phyloP scores from a whole-genome alignment of 352 stramenopile species.

The Globisporangium yorkense region DNA sequence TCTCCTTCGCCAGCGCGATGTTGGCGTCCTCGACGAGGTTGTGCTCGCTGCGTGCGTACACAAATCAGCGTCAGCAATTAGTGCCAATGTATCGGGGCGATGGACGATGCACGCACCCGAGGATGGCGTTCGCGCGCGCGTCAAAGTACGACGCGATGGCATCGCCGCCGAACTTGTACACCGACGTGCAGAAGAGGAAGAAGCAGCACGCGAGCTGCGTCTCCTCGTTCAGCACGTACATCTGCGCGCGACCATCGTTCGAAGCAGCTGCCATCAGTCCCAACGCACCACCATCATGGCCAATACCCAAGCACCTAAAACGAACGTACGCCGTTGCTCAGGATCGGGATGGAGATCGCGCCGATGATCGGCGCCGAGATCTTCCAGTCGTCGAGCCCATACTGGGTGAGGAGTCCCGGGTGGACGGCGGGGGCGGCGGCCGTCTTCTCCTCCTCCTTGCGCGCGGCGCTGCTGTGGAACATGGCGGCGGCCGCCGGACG shows the following conservation, averaged over 20 bases:
- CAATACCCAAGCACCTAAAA: not conserved
- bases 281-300: not conserved
- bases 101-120: slow-evolving; percentile 35
- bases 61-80: not conserved
- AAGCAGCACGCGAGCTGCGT: slow-evolving; percentile 83
- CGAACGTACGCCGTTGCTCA: slow-evolving; percentile 74
- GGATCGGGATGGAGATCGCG: slow-evolving; percentile 62
- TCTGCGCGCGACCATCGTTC: slow-evolving; percentile 19
- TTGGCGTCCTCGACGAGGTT: slow-evolving; percentile 84
- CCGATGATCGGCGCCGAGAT: slow-evolving; percentile 70
- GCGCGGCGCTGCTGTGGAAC: slow-evolving; percentile 53
- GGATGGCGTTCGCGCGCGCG: slow-evolving; percentile 62
- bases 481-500: slow-evolving; percentile 15
- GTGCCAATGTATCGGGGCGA: no score
- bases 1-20: slow-evolving; percentile 78
- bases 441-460: slow-evolving; percentile 46
- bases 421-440: slow-evolving; percentile 29
- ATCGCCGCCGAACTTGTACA: slow-evolving; percentile 84
- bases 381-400: slow-evolving; percentile 80
- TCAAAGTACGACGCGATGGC: slow-evolving; percentile 86
- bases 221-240: slow-evolving; percentile 85
- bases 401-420: slow-evolving; percentile 53
- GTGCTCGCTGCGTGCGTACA: slow-evolving; percentile 39
- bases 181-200: slow-evolving; percentile 76
- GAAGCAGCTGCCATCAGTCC: not conserved